Conservation (phyloP, 2,329 filamentous ascomycete species). For the Aspergillus sergii region DNA sequence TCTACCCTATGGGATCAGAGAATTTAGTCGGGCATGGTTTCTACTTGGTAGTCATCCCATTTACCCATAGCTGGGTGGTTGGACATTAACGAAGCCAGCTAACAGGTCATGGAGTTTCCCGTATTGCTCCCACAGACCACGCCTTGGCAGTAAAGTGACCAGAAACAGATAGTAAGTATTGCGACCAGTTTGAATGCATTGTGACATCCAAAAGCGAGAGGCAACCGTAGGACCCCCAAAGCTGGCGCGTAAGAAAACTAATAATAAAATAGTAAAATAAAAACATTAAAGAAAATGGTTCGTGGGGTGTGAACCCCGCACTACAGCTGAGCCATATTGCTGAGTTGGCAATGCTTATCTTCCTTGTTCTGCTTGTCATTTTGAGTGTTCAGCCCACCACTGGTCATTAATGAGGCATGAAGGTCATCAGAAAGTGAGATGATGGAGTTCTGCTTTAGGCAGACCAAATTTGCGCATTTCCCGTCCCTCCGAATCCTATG, state of each 20-base stretch:
- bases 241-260: background rate
- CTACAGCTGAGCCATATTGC: slow-evolving; percentile 16
- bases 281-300: background rate
- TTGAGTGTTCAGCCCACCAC: slow-evolving; percentile 20
- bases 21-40: background rate
- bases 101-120: background rate
- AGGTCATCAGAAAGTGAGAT: background rate
- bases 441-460: background rate
- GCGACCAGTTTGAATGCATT: slow-evolving; percentile 3
- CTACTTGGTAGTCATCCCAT: background rate
- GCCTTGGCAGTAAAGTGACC: slow-evolving; percentile 1
- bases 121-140: background rate
- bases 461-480: background rate
- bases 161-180: background rate
- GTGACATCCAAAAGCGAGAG: slow-evolving; percentile 2
- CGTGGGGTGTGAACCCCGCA: slow-evolving; percentile 21
- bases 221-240: slow-evolving; percentile 7
- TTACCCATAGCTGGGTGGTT: background rate
- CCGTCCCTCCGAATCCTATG: background rate
- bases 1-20: slow-evolving; percentile 16
- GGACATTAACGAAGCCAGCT: background rate
- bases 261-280: background rate
- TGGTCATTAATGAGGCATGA: background rate
- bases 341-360: slow-evolving; percentile 20
- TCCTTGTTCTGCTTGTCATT: background rate